Base-by-base conservation (phyloP, 75 land plant genomes). In the Gnetum montanum region DNA sequence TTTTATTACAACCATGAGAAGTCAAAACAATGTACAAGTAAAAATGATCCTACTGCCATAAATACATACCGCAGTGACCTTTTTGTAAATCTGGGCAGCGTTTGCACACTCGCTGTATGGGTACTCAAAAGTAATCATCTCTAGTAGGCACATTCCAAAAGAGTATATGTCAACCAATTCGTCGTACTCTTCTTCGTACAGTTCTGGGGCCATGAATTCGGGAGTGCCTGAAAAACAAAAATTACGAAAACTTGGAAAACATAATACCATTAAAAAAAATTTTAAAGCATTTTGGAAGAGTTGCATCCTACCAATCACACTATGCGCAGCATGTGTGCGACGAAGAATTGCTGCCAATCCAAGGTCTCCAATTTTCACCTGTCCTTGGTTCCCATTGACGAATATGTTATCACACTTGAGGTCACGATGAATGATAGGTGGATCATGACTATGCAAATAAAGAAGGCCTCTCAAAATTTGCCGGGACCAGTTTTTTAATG, bases 161-260 rank as follows among this genome's bases (percentile, higher is more conserved):
- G 96, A 80, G 68, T 90, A 90, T 16, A 89, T 76, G 46, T 90
- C 96, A 15, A 90, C 96, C 27, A 86, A 73, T 68, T 90, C 96
- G 72, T 88, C 74, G 58, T 88, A 88, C 31, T 81, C 81, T 44
- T 82, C 82, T 57, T 80, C 79, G 61, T 85, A 82, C 16, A 89
- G 75, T 58, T 88, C 89, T 1, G 85, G 89, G 12, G 93, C 89
- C 89, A 88, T 80, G 66, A 88, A 88, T 61, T 88, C 89, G 4
- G 89, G 89, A 12, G 90, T 85, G 6, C 93, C 85, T 77, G 57
- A 58, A 50, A 38, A 61, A 12, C 24, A 22, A 24, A 28, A 10
- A 28, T 12, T 26, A 51, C 35, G 22, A 24, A 18, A 33, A 18
- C n/a, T 6, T 20, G 1, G 22, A 31, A 12, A 12, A 12, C 8